Evolutionary conservation across 1,139 yeast genomes (phyloP), one percentile per base, ranked within the genome.

Genomic region (Pichia sp.): DNA sequence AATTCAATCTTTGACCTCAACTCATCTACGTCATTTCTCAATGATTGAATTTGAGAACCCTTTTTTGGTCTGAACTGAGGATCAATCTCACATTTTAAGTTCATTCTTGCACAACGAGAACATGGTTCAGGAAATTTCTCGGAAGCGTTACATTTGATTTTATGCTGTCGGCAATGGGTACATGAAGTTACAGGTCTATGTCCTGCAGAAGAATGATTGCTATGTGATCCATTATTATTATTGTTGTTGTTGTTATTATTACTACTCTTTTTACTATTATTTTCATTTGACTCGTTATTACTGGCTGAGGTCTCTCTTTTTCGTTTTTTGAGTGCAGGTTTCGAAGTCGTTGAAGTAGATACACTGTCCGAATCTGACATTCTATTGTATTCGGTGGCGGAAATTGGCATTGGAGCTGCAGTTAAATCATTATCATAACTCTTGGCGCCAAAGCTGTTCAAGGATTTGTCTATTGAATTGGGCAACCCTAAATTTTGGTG

Each of bases 121-220:
- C 97, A 90, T 0, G 96, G 86, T 11, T 72, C 71, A 2, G 97
- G 97, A 55, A 76, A 84, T 50, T 82, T 79, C 29, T 85, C 92
- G 3, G 86, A 76, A 0, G 97, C 97, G 59, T 90, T 86, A 65
- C 97, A 90, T 58, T 84, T 85, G 64, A 88, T 87, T 64, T 90
- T 90, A 61, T 88, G 97, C 60, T 90, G 97, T 44, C 97, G 79
- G 61, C 97, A 90, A 58, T 87, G 94, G 0, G 95, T 85, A 60
- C 97, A 90, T 3, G 95, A 84, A 0, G 95, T 85, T 2, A 88
- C 95, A 0, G 96, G 96, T 45, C 96, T 68, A 56, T 83, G 90
- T 1, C 78, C 79, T 0, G 74, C 69, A 9, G 59, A 51, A 27
- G 53, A 48, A 36, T 52, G 51, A 5, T 16, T 16, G 23, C 23